Evolutionary conservation across 805 yeast genomes (phyloP), one percentile per base, ranked within the genome.

Genomic region (Kazachstania bromeliacearum): DNA sequence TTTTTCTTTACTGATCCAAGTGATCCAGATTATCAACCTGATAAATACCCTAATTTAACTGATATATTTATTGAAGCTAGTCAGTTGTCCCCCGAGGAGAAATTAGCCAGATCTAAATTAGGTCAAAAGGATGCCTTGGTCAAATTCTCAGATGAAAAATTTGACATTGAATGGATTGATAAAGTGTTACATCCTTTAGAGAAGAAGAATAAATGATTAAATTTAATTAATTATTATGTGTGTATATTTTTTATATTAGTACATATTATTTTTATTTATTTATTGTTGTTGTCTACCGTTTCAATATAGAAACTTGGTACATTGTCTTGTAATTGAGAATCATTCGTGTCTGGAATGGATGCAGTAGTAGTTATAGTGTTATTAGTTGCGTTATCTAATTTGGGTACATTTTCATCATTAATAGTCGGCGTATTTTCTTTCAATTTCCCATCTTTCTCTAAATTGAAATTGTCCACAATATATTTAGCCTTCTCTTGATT

Each of bases 1-100:
- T 80, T 82, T 50, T 81, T 87, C 57, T 92, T 89, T 64, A 75
- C 70, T 42, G 75, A 79, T 44, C 58, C 60, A 9, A 56, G 57
- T 5, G 96, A 88, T 53, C 94, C 95, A 1, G 96, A 84, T 55
- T 79, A 53, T 47, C 39, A 39, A 21, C 30, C 33, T 12, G 71
- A 59, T 7, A 20, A 35, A 26, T 22, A 24, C 51, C 71, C 75
- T 1, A 50, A 64, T 1, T 64, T 89, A 34, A 47, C 64, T n/a
- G 67, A 67, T 7, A 63, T 73, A 5, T 67, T 89, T 18, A 36
- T 46, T 2, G 47, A 59, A 28, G 70, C 73, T 4, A 62, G 68
- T 24, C 47, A 66, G 8, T 54, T 70, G 21, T 40, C 60, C 2
- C 62, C 61, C 1, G 46, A 45, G 0, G 68, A 64, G 15, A 62